A percentile compares a stretch with the other conserved stretches of the same genome.
phyloP scores from a whole-genome alignment of 345 rosid genomes.

The Acer yangbiense region DNA sequence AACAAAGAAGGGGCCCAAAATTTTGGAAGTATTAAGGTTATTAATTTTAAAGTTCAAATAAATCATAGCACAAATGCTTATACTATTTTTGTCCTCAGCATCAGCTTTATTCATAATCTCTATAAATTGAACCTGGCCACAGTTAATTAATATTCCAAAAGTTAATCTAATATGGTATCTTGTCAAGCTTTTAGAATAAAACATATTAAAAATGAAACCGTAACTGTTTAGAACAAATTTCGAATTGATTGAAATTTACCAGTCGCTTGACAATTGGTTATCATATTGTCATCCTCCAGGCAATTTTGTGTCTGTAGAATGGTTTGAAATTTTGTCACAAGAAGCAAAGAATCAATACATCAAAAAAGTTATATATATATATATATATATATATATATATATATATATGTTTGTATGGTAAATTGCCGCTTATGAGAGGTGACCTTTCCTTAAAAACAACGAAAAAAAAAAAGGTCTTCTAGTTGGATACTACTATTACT shows the following conservation, averaged over 20 bases:
- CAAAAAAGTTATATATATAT: not conserved
- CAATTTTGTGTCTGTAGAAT: no score
- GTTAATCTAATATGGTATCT: not conserved
- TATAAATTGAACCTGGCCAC: not conserved
- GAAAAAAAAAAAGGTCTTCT: constrained; percentile 4
- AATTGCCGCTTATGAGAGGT: not conserved
- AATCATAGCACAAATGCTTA: no score
- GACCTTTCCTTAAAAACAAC: not conserved
- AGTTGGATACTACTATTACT: not conserved
- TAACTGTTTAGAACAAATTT: not conserved
- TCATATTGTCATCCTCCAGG: no score
- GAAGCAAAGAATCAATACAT: constrained; percentile 18
- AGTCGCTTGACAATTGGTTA: not conserved
- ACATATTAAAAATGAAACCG: not conserved
- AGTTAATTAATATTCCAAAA: not conserved
- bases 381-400: not conserved
- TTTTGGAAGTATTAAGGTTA: no score
- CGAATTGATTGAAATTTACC: not conserved
- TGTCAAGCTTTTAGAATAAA: not conserved
- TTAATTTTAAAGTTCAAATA: no score
- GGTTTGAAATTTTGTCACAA: not conserved
- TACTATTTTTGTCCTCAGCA: no score
- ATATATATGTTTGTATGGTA: not conserved
- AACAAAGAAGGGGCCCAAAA: no score
- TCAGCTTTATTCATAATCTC: no score